phyloP scores from a whole-genome alignment of 257 asterid genomes.

The Mentha longifolia region DNA sequence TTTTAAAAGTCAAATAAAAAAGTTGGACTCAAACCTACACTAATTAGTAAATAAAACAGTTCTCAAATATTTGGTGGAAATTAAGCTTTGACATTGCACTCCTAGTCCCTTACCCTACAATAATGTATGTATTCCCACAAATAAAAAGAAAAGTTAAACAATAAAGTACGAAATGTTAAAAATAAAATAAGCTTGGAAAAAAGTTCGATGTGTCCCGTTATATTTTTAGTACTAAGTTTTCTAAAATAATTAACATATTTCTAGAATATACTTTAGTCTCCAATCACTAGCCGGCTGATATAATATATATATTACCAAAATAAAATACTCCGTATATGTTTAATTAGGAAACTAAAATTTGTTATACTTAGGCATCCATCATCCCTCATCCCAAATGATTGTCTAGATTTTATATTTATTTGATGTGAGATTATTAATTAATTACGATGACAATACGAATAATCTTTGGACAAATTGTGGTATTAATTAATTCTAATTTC shows the following conservation, averaged over 20 bases:
- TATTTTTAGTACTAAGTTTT: not conserved
- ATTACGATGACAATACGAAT: not conserved
- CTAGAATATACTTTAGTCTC: not conserved
- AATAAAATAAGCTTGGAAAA: not conserved
- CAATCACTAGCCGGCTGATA: conserved; percentile 26
- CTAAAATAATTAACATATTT: conserved; percentile 16
- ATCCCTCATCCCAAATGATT: conserved; percentile 19
- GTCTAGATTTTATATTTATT: not conserved
- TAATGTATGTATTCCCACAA: not conserved
- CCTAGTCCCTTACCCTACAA: too few relatives aligned
- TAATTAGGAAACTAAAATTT: not conserved
- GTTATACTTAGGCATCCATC: conserved; percentile 7
- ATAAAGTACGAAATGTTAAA: not conserved
- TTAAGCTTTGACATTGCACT: too few relatives aligned
- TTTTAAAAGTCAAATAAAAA: too few relatives aligned
- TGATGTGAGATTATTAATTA: conserved; percentile 28
- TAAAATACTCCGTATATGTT: too few relatives aligned
- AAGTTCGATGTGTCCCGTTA: not conserved
- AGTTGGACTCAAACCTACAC: too few relatives aligned
- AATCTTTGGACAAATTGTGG: not conserved
- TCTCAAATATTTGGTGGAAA: too few relatives aligned
- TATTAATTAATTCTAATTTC: not conserved
- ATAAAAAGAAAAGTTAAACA: too few relatives aligned
- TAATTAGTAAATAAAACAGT: too few relatives aligned
- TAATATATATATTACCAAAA: not conserved